These are phyloP conservation scores for Coemansia sp. DNA, from an alignment of 192 early-diverging fungal genomes.

Conservation along the genomic window DNA sequence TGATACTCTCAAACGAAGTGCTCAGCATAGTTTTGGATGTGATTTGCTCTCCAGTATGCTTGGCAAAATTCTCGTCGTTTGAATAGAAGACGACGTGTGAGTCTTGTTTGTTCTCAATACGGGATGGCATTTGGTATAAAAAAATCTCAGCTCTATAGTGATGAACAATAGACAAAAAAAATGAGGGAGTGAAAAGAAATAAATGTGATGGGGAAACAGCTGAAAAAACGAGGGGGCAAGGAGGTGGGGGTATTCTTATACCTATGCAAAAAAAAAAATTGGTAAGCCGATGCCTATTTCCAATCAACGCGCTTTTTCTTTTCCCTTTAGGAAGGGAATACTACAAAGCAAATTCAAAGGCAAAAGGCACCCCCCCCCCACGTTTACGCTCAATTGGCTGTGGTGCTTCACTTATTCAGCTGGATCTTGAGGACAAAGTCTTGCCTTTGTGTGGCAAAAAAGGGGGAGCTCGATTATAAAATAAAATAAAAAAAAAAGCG, in stretches of 20 bases:
- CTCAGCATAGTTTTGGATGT: neutral
- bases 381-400: neutral
- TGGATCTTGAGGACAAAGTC: neutral
- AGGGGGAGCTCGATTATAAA: no score
- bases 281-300: neutral
- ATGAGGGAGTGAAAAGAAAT: no score
- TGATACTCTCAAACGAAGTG: neutral
- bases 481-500: neutral
- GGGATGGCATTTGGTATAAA: neutral
- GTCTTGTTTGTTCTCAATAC: neutral
- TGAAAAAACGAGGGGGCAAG: no score
- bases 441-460: neutral
- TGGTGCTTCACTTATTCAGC: neutral
- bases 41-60: neutral
- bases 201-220: no score
- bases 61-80: neutral
- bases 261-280: no score
- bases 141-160: neutral
- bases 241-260: no score
- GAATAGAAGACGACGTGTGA: neutral
- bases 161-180: no score
- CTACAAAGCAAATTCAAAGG: constrained; percentile 2
- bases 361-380: neutral
- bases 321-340: no score
- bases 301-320: neutral